phyloP scores from a whole-genome alignment of 2,329 filamentous ascomycete species.

The Exophiala phaeomuriformis region DNA sequence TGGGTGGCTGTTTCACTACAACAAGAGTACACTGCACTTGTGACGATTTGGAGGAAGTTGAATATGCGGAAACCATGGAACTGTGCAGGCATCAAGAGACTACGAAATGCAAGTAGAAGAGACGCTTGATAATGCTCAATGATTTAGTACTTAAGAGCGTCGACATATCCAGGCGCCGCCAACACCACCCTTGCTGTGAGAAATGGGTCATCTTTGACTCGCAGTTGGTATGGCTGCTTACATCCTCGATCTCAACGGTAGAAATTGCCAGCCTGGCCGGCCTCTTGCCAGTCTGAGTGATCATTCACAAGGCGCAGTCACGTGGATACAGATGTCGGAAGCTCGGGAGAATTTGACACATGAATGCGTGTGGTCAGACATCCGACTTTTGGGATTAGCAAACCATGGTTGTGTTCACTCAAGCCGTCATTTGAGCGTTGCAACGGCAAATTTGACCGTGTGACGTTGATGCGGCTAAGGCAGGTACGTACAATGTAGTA shows the following conservation, averaged over 20 bases:
- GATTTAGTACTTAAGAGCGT: not conserved
- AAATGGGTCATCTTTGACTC: too few relatives aligned
- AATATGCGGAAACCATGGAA: not conserved
- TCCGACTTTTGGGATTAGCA: too few relatives aligned
- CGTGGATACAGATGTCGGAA: not conserved
- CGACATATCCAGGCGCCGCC: too few relatives aligned
- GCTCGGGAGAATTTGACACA: not conserved
- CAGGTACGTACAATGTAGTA: too few relatives aligned
- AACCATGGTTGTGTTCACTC: too few relatives aligned
- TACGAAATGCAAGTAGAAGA: not conserved
- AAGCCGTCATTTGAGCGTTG: too few relatives aligned
- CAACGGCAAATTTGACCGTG: too few relatives aligned
- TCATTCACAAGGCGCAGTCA: conserved; percentile 1
- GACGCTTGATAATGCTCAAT: not conserved
- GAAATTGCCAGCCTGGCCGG: too few relatives aligned
- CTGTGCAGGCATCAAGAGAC: not conserved
- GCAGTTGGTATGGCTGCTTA: too few relatives aligned
- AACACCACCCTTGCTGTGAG: too few relatives aligned
- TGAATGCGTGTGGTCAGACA: not conserved
- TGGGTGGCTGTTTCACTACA: conserved; percentile 19
- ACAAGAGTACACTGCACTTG: not conserved
- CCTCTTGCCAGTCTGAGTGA: not conserved
- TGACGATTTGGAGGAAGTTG: not conserved
- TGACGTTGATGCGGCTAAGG: too few relatives aligned
- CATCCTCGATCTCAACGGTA: too few relatives aligned